Evolutionary conservation across 257 asterid species (phyloP).

Genomic region (Paraleonurus japonicus): DNA sequence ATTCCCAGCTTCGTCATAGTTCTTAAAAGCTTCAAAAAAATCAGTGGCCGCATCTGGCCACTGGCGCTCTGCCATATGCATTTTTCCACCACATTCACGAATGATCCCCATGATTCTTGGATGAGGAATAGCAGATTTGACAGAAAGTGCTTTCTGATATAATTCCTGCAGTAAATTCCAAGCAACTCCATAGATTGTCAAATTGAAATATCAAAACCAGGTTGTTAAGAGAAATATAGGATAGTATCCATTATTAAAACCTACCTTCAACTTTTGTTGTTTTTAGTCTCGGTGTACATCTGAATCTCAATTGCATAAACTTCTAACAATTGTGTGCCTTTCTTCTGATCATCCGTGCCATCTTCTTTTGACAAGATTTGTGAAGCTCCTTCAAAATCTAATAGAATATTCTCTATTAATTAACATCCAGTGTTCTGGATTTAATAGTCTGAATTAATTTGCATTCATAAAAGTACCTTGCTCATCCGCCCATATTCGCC

Average conservation of each 20-base stretch:
- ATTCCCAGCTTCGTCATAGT: conserved; percentile 98
- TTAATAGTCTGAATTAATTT: conserved; percentile 2
- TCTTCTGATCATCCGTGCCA: conserved; percentile 98
- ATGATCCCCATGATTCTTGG: conserved; percentile 98
- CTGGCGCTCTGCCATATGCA: conserved; percentile 98
- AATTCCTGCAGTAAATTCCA: conserved; percentile 60
- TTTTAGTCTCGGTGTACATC: conserved; percentile 96
- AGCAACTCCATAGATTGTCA: conserved; percentile 7
- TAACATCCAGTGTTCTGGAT: conserved; percentile 13
- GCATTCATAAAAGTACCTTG: conserved; percentile 51
- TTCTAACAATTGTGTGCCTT: conserved; percentile 94
- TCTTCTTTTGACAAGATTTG: conserved; percentile 95
- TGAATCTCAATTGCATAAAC: conserved; percentile 98
- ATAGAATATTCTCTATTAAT: conserved; percentile 23
- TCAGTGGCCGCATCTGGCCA: conserved; percentile 99
- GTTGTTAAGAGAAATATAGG: background rate
- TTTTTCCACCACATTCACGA: conserved; percentile 99
- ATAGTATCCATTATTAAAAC: conserved; percentile 11
- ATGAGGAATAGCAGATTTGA: conserved; percentile 98
- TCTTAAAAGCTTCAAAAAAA: conserved; percentile 96
- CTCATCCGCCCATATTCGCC: conserved; percentile 94
- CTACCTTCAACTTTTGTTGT: conserved; percentile 96
- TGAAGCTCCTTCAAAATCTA: conserved; percentile 97
- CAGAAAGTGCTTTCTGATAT: conserved; percentile 83
- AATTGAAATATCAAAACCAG: conserved; percentile 9